These are phyloP conservation scores for Cichorium intybus DNA, from an alignment of 140 eudicot species.

Conservation along the genomic window DNA sequence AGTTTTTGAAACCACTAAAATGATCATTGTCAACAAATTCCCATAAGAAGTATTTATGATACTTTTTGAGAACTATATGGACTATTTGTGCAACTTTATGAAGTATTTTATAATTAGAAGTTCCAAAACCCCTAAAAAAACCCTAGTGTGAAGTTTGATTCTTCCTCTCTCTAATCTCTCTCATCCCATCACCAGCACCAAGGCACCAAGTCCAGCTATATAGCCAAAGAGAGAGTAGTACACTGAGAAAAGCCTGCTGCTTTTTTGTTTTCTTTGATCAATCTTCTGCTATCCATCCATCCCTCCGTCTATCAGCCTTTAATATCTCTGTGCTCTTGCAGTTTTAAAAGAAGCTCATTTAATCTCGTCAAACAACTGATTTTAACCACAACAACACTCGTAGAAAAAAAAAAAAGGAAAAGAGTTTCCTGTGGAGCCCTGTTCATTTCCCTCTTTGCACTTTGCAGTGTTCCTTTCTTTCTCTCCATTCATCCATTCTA, in stretches of 20 bases:
- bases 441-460: constrained; percentile 31
- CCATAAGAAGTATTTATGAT: too few species aligned
- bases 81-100: too few species aligned
- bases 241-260: constrained; percentile 38
- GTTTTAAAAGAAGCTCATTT: constrained; percentile 17
- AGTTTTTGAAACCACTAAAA: too few species aligned
- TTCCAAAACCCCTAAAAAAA: constrained; percentile 10
- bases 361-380: constrained; percentile 28
- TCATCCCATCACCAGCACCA: constrained; percentile 17
- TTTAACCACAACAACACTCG: constrained; percentile 17
- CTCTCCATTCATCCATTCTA: constrained; percentile 15
- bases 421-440: constrained; percentile 35
- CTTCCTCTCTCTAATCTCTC: constrained; percentile 9
- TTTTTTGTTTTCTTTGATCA: constrained; percentile 36
- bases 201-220: constrained; percentile 27
- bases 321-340: constrained; percentile 19
- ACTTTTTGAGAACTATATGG: too few species aligned
- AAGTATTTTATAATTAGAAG: not conserved
- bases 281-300: constrained; percentile 31
- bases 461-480: constrained; percentile 29
- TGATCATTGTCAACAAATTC: too few species aligned
- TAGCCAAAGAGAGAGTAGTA: constrained; percentile 30
- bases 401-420: not conserved
- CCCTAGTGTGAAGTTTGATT: constrained; percentile 26
- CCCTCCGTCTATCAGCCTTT: constrained; percentile 25